Percentiles rank a stretch among this genome's conserved stretches.
These are phyloP conservation scores for Aspergillus cejpii DNA, from an alignment of 2,329 filamentous ascomycete genomes.

Conservation along the genomic window DNA sequence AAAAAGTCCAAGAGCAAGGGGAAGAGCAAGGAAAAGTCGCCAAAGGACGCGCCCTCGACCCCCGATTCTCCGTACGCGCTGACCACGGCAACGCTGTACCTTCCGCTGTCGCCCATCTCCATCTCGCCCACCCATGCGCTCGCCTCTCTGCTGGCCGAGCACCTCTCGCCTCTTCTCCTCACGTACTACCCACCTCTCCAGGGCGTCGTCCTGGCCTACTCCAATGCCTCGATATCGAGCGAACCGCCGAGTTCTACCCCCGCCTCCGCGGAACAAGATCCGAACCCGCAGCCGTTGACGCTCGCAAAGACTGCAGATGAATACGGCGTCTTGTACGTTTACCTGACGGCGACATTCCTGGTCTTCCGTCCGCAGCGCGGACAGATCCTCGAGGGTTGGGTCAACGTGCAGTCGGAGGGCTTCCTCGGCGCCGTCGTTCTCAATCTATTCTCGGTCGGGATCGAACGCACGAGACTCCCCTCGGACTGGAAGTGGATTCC, in stretches of 20 bases:
- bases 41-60: slow-evolving; percentile 25
- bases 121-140: slow-evolving; percentile 48
- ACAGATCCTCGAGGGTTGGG: slow-evolving; percentile 67
- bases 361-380: slow-evolving; percentile 71
- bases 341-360: slow-evolving; percentile 80
- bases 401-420: slow-evolving; percentile 82
- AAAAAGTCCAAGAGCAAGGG: slow-evolving; percentile 32
- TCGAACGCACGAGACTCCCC: slow-evolving; percentile 71
- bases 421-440: slow-evolving; percentile 85
- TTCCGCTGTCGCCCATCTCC: slow-evolving; percentile 53
- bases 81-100: slow-evolving; percentile 69
- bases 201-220: slow-evolving; percentile 53
- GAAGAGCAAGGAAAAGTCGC: slow-evolving; percentile 33
- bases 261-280: slow-evolving; percentile 22
- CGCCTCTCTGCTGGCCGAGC: slow-evolving; percentile 53
- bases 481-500: slow-evolving; percentile 72
- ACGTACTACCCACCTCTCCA: slow-evolving; percentile 56
- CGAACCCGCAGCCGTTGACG: slow-evolving; percentile 35
- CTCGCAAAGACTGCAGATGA: slow-evolving; percentile 57
- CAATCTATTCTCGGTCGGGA: slow-evolving; percentile 85
- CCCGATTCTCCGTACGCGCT: slow-evolving; percentile 64
- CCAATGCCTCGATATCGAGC: slow-evolving; percentile 39
- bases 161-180: slow-evolving; percentile 57
- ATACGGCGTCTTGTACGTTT: slow-evolving; percentile 78
- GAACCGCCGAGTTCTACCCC: slow-evolving; percentile 36